A percentile compares a stretch with the other conserved stretches of the same genome.
Conservation (phyloP, 768 basidiomycete species). For the Leccinum pellstonianum region DNA sequence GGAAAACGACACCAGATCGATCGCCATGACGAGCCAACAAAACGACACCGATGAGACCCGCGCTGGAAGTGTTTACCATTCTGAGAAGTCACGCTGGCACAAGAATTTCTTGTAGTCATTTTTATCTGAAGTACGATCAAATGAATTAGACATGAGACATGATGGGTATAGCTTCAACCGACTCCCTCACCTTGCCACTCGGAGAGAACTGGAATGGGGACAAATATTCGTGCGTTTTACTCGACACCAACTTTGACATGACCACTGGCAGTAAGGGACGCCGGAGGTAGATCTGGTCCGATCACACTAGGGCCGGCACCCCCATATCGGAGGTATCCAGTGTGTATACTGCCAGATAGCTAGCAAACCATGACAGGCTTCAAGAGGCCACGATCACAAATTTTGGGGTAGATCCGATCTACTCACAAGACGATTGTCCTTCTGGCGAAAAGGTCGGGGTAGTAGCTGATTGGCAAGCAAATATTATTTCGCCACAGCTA, state of each 20-base stretch:
- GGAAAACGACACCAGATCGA: constrained; percentile 56
- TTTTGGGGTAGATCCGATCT: neutral
- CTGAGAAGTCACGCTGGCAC: neutral
- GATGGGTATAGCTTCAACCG: neutral
- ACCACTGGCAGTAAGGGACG: too few relatives aligned
- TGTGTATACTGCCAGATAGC: too few relatives aligned
- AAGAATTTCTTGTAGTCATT: neutral
- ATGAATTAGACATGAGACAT: neutral
- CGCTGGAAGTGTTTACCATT: constrained; percentile 28
- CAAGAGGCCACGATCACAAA: neutral
- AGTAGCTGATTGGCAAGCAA: too few relatives aligned
- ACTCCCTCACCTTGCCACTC: neutral
- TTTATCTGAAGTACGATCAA: neutral
- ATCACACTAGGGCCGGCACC: too few relatives aligned
- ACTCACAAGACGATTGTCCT: too few relatives aligned
- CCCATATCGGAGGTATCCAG: too few relatives aligned
- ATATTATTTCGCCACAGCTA: too few relatives aligned
- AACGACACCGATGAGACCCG: constrained; percentile 64
- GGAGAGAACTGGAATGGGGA: neutral
- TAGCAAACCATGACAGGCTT: too few relatives aligned
- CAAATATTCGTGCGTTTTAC: neutral
- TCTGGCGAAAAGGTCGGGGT: too few relatives aligned
- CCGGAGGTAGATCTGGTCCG: too few relatives aligned
- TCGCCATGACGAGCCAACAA: constrained; percentile 78
- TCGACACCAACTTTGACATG: too few relatives aligned